Evolutionary conservation across 1,284 basidiomycete species (phyloP).

Genomic region (Leccinum ponderosum): DNA sequence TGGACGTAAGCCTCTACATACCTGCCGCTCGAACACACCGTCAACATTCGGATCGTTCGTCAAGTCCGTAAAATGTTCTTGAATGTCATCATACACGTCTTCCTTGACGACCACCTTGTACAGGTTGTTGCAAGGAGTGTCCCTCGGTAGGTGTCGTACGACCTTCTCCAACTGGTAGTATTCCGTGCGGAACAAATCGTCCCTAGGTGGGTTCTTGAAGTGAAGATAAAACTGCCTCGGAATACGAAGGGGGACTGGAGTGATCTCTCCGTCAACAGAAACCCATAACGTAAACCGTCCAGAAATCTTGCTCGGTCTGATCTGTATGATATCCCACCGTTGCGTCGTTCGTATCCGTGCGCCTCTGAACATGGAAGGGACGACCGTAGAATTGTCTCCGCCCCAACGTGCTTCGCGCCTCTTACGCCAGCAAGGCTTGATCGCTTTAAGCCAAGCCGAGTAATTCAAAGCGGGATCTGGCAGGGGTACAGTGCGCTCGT

Average conservation of each 20-base stretch:
- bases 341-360: slow-evolving; percentile 66
- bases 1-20: slow-evolving; percentile 38
- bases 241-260: slow-evolving; percentile 81
- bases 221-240: slow-evolving; percentile 94
- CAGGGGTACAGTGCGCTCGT: slow-evolving; percentile 35
- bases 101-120: slow-evolving; percentile 88
- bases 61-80: slow-evolving; percentile 90
- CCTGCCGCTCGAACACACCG: slow-evolving; percentile 91
- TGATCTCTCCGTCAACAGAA: slow-evolving; percentile 78
- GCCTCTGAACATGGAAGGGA: slow-evolving; percentile 82
- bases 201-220: slow-evolving; percentile 66
- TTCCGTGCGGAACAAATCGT: slow-evolving; percentile 65
- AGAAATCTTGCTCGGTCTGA: slow-evolving; percentile 73
- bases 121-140: slow-evolving; percentile 75
- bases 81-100: slow-evolving; percentile 79
- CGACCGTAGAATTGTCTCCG: slow-evolving; percentile 40
- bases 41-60: slow-evolving; percentile 96
- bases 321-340: slow-evolving; percentile 93
- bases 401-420: slow-evolving; percentile 51
- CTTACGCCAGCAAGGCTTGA: slow-evolving; percentile 81
- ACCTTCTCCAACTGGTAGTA: slow-evolving; percentile 78
- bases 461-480: slow-evolving; percentile 57
- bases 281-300: slow-evolving; percentile 94
- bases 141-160: slow-evolving; percentile 79
- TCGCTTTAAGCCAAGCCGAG: slow-evolving; percentile 77